Percentiles rank a stretch among this genome's conserved stretches.
These are phyloP conservation scores for Clavariopsis aquatica DNA, from an alignment of 495 filamentous ascomycete genomes.

Conservation along the genomic window DNA sequence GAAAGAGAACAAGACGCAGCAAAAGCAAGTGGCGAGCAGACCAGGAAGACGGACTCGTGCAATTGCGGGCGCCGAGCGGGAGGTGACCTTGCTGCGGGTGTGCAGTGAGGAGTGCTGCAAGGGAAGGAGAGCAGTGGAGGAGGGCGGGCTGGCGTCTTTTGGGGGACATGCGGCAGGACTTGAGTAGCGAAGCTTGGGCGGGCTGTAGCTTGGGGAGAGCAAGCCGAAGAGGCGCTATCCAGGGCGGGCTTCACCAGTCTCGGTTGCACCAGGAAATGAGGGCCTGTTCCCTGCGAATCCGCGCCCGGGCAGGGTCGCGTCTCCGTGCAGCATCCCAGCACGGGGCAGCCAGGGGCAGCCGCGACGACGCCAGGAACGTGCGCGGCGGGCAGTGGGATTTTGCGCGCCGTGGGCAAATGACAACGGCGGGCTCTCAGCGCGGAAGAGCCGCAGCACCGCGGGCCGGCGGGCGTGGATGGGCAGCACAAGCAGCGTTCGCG, in stretches of 20 bases:
- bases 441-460: conserved; percentile 9
- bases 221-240: conserved; percentile 31
- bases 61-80: conserved; percentile 29
- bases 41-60: conserved; percentile 13
- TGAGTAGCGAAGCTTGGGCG: conserved; percentile 26
- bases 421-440: conserved; percentile 25
- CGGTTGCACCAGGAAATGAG: conserved; percentile 36
- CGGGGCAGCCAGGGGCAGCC: conserved; percentile 24
- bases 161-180: conserved; percentile 29
- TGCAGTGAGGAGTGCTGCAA: conserved; percentile 33
- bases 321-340: conserved; percentile 17
- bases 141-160: conserved; percentile 32
- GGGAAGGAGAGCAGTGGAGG: conserved; percentile 19
- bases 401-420: conserved; percentile 31
- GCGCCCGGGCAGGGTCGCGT: conserved; percentile 27
- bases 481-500: not conserved
- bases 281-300: conserved; percentile 35
- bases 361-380: conserved; percentile 25
- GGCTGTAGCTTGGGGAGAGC: conserved; percentile 33
- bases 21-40: conserved; percentile 14
- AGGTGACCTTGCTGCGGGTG: conserved; percentile 34
- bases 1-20: conserved; percentile 1
- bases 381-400: conserved; percentile 17
- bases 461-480: not conserved
- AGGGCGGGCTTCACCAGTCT: conserved; percentile 32